Evolutionary conservation across 1,284 basidiomycete species (phyloP), one percentile per base, ranked within the genome.

Genomic region (Microbotryum lychnidis-dioicae): DNA sequence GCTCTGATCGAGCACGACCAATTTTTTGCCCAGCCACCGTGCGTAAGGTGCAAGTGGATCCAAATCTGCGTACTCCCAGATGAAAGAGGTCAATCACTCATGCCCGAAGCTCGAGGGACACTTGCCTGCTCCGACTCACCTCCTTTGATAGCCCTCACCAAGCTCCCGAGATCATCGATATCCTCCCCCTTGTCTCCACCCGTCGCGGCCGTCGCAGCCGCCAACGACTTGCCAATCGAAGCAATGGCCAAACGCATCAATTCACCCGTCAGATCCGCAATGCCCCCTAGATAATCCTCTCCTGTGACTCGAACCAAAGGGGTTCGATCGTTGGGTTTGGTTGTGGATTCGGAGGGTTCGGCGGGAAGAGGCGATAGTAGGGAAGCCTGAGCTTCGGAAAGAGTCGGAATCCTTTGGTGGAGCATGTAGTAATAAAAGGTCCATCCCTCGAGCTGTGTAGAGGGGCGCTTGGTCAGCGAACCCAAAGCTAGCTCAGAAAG

Each of bases 181-280:
- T 9, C 37, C 50, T 31, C 82, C 63, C 83, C 79, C 49, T 78
- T 79, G 6, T 23, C 51, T 57, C 48, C 18, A 29, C 23, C 27
- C 50, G 86, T 83, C 83, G 25, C 82, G 82, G 9, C 85, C 79
- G 52, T 75, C 75, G 75, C 87, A 82, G 16, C 83, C 80, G 49
- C 84, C 23, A 59, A 47, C 20, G 59, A 54, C 46, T 58, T 50
- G 29, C 57, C 56, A 7, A 64, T 62, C 49, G 65, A 61, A 20
- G 63, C 61, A 52, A 93, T 96, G 5, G 91, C 91, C 66, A 87
- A 88, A 45, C 94, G 83, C 94, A 97, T 97, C n/a, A 94, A 82
- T 76, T 97, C 94, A 49, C 94, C 94, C 0, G 91, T 96, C 42
- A 98, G 79, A 75, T 98, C 94, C 2, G 90, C 91, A 33, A 97